Evolutionary conservation across 2,329 filamentous ascomycete species (phyloP).

Genomic region (Thelonectria olida): DNA sequence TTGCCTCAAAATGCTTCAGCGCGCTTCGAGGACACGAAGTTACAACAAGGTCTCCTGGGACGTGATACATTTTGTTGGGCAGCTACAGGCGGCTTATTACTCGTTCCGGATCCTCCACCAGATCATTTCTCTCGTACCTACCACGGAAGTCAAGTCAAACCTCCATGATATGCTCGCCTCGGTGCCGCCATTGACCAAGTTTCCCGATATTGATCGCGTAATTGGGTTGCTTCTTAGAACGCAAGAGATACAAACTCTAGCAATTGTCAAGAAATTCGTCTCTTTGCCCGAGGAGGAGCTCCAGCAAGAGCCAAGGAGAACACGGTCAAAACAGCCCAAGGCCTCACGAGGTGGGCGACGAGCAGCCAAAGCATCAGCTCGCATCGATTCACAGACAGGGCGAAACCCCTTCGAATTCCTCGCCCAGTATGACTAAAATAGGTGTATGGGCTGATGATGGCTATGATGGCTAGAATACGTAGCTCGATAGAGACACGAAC

Average conservation of each 20-base stretch:
- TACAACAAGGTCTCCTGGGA: conserved; percentile 56
- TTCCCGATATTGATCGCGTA: conserved; percentile 33
- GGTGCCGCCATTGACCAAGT: conserved; percentile 38
- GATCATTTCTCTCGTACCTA: conserved; percentile 36
- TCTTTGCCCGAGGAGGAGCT: conserved; percentile 12
- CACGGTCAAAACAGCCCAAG: conserved; percentile 22
- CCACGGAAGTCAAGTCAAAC: conserved; percentile 17
- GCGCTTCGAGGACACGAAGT: not conserved
- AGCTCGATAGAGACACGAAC: too few relatives aligned
- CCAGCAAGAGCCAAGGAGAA: not conserved
- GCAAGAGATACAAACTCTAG: conserved; percentile 16
- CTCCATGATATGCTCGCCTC: conserved; percentile 33
- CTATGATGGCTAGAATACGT: too few relatives aligned
- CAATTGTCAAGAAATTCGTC: conserved; percentile 31
- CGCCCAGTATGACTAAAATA: conserved; percentile 21
- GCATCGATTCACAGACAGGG: conserved; percentile 8
- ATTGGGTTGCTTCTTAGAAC: conserved; percentile 31
- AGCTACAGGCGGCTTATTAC: conserved; percentile 68
- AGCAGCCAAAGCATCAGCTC: not conserved
- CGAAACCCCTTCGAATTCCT: conserved; percentile 40
- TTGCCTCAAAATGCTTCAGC: conserved; percentile 34
- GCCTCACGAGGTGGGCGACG: conserved; percentile 7
- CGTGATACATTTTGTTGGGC: conserved; percentile 68
- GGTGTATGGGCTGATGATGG: too few relatives aligned
- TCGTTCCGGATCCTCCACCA: conserved; percentile 64